Percentiles rank a stretch among this genome's conserved stretches.
Conservation (phyloP, 139 green algal genomes). For the Microglena sp. region DNA sequence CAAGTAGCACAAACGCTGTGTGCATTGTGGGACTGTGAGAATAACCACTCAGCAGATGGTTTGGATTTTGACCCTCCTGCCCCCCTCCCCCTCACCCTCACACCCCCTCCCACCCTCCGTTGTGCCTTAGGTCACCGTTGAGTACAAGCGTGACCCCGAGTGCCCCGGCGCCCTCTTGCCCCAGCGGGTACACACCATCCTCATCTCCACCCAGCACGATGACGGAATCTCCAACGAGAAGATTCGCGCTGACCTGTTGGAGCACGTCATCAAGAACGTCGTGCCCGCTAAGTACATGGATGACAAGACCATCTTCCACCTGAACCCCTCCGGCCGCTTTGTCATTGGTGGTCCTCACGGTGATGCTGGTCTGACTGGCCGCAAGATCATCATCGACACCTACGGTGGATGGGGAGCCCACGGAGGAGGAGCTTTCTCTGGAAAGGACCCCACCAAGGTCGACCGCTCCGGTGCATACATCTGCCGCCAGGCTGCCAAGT, state of each 20-base stretch:
- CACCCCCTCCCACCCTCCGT: no score
- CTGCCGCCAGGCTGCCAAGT: slow-evolving; percentile 95
- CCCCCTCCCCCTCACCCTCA: no score
- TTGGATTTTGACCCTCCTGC: no score
- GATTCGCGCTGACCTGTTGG: slow-evolving; percentile 85
- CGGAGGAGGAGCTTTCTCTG: slow-evolving; percentile 95
- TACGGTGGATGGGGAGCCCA: slow-evolving; percentile 98
- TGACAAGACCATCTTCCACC: slow-evolving; percentile 99
- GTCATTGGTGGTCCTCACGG: slow-evolving; percentile 96
- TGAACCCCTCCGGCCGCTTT: slow-evolving; percentile 97
- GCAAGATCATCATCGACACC: slow-evolving; percentile 98
- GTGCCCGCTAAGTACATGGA: slow-evolving; percentile 96
- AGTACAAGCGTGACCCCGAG: slow-evolving; percentile 95
- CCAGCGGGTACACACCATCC: slow-evolving; percentile 94
- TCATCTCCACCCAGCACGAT: slow-evolving; percentile 96
- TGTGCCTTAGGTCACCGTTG: slow-evolving; percentile 97
- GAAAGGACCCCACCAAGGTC: slow-evolving; percentile 84
- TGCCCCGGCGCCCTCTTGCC: slow-evolving; percentile 79
- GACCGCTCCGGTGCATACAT: slow-evolving; percentile 95
- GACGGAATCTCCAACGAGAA: slow-evolving; percentile 92
- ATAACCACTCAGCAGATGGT: no score
- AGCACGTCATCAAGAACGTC: slow-evolving; percentile 99
- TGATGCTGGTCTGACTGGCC: slow-evolving; percentile 92
- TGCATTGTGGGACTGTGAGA: no score
- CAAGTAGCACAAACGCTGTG: no score